Evolutionary conservation across 1,139 yeast species (phyloP).

Genomic region (Pichiaceae sp.): DNA sequence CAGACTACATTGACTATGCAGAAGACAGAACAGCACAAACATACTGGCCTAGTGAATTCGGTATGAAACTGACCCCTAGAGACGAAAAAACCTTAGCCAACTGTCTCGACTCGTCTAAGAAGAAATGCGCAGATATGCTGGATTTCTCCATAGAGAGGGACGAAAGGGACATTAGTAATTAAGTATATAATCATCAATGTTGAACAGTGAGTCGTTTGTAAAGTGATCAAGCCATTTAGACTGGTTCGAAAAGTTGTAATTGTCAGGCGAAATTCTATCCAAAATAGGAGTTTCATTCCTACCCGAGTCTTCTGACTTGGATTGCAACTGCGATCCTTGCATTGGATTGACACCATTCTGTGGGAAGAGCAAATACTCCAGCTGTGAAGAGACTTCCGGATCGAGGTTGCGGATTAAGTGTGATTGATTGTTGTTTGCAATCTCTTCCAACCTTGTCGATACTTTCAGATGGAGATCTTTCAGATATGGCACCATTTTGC

Average conservation of each 20-base stretch:
- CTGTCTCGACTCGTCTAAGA: conserved; percentile 8
- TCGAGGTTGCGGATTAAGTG: background rate
- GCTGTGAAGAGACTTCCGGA: conserved; percentile 5
- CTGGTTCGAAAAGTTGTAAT: conserved; percentile 6
- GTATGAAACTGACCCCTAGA: conserved; percentile 9
- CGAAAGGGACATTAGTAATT: background rate
- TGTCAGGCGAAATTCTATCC: background rate
- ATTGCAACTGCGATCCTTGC: background rate
- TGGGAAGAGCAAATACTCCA: conserved; percentile 13
- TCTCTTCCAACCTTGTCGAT: conserved; percentile 4
- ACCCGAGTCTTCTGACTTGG: background rate
- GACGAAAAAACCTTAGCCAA: conserved; percentile 2
- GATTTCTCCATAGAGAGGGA: conserved; percentile 12
- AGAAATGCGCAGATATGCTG: conserved; percentile 5
- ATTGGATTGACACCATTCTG: conserved; percentile 4
- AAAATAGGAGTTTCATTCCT: background rate
- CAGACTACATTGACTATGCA: conserved; percentile 14
- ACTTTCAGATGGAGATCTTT: conserved; percentile 5
- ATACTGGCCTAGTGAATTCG: conserved; percentile 15
- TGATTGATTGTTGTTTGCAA: background rate
- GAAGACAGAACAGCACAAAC: conserved; percentile 16
- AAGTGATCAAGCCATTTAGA: conserved; percentile 16
- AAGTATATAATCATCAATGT: conserved; percentile 6
- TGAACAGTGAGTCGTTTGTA: conserved; percentile 5
- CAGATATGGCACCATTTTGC: conserved; percentile 9